These are phyloP conservation scores for Spathaspora passalidarum DNA, from an alignment of 805 yeast species.

Conservation along the genomic window DNA sequence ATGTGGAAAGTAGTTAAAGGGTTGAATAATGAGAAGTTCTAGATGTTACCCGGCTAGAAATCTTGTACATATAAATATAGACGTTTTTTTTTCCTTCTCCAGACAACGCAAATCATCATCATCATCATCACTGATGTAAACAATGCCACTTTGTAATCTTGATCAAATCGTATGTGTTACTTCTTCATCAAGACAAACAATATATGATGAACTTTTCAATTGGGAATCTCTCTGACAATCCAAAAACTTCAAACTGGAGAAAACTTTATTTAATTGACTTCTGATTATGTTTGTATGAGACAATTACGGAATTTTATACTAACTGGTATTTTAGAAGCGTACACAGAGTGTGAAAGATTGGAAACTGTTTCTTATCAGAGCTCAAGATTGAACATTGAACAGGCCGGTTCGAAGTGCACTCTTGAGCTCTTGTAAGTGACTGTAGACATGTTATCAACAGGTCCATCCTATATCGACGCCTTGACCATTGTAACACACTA, in stretches of 20 bases:
- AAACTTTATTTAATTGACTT: conserved; percentile 14
- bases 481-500: too few species aligned
- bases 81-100: not conserved
- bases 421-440: too few species aligned
- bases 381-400: too few species aligned
- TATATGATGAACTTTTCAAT: conserved; percentile 28
- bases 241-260: conserved; percentile 22
- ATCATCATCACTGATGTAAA: too few species aligned
- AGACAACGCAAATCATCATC: too few species aligned
- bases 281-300: not conserved
- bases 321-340: too few species aligned
- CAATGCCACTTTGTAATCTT: too few species aligned
- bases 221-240: conserved; percentile 38
- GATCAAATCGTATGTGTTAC: not conserved
- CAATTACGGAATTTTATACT: not conserved
- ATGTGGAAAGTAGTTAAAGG: conserved; percentile 68
- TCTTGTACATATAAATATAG: not conserved
- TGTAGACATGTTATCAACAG: too few species aligned
- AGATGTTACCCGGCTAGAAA: not conserved
- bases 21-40: conserved; percentile 47
- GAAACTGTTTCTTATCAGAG: too few species aligned
- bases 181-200: not conserved
- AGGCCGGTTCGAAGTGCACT: too few species aligned
- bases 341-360: too few species aligned
- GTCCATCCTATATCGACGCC: too few species aligned